Percentiles rank a stretch among this genome's conserved stretches.
Evolutionary conservation across 441 rosid species (phyloP).

Genomic region (Populus hybrid): DNA sequence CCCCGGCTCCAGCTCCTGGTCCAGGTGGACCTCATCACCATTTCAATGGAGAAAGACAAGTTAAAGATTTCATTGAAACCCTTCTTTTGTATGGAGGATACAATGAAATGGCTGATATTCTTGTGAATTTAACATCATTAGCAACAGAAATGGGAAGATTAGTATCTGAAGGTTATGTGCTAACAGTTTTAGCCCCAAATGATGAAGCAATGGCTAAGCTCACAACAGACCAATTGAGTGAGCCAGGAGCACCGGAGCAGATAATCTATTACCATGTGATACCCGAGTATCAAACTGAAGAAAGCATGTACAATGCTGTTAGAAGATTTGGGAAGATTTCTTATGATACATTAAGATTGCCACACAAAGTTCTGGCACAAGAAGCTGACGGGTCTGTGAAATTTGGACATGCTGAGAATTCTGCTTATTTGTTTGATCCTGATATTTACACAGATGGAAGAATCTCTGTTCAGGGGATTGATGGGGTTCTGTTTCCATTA

Average conservation of each 20-base stretch:
- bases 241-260: conserved; percentile 91
- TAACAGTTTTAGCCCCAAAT: conserved; percentile 16
- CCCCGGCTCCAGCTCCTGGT: too few species aligned
- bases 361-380: conserved; percentile 75
- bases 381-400: conserved; percentile 98
- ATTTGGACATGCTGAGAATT: conserved; percentile 68
- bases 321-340: conserved; percentile 82
- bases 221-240: conserved; percentile 77
- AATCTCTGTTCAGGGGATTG: conserved; percentile 94
- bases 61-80: too few species aligned
- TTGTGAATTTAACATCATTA: too few species aligned
- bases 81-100: too few species aligned
- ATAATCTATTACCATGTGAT: conserved; percentile 27
- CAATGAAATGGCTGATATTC: too few species aligned
- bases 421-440: conserved; percentile 87
- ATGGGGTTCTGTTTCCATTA: conserved; percentile 75
- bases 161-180: too few species aligned
- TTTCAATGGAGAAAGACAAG: too few species aligned
- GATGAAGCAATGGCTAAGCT: conserved; percentile 94
- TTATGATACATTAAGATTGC: conserved; percentile 77
- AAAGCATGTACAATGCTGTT: conserved; percentile 96
- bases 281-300: conserved; percentile 94
- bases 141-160: too few species aligned
- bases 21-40: too few species aligned
- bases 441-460: conserved; percentile 94